phyloP scores from a whole-genome alignment of 148 eudicot genomes.

The Oxyria digyna region DNA sequence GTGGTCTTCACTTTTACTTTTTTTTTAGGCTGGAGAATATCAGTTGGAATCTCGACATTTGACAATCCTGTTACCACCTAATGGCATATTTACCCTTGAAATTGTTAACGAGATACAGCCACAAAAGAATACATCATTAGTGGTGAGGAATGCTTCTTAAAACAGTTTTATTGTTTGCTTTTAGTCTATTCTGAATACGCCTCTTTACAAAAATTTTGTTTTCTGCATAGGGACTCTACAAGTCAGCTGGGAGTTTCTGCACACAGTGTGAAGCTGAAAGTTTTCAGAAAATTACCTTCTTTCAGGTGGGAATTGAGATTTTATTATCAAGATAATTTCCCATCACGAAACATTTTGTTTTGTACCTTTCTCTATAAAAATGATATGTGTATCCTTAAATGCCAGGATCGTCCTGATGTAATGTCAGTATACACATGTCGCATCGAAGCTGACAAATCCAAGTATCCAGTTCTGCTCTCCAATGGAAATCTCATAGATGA shows the following conservation, averaged over 20 bases:
- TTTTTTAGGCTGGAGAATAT: conserved; percentile 64
- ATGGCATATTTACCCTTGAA: conserved; percentile 59
- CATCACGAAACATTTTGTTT: too few relatives aligned
- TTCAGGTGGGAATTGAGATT: too few relatives aligned
- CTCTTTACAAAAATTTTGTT: not conserved
- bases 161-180: not conserved
- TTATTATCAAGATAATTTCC: too few relatives aligned
- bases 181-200: not conserved
- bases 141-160: conserved; percentile 34
- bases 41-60: conserved; percentile 68
- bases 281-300: not conserved
- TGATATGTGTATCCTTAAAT: conserved; percentile 8
- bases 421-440: conserved; percentile 95
- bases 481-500: conserved; percentile 90
- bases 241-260: conserved; percentile 75
- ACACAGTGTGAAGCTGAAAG: too few relatives aligned
- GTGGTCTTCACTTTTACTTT: not conserved
- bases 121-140: conserved; percentile 83
- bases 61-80: conserved; percentile 58
- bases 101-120: conserved; percentile 80
- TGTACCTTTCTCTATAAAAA: not conserved
- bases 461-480: conserved; percentile 83
- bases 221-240: conserved; percentile 66
- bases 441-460: conserved; percentile 80
- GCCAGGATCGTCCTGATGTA: conserved; percentile 95